Base-by-base conservation (phyloP, 2,329 filamentous ascomycete species). In the Ophiostoma pallidulum region DNA sequence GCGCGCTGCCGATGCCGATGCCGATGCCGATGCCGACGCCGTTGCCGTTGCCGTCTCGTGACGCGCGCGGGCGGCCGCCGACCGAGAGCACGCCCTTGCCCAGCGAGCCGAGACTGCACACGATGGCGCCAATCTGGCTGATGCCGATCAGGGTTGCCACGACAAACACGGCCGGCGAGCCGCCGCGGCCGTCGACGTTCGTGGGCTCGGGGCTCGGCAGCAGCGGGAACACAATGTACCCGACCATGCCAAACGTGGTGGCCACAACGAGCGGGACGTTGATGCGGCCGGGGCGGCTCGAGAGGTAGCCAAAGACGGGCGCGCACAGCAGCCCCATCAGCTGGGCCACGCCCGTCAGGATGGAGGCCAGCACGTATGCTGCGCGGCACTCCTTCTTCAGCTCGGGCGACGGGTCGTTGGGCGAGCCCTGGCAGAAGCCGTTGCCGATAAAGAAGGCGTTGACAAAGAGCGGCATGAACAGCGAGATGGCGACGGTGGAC, bases 81-180 rank as follows among this genome's bases (percentile, higher is more conserved):
- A 66, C 69, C 5, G 70, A 68, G 19, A 94, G 71, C 19, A 97
- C 83, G 4, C 89, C 90, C 14, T 80, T 80, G 32, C 88, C 88
- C 3, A 98, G 74, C 1, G 92, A 79, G 1, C 86, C 89, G n/a
- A 98, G 75, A 54, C 87, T 94, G 67, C 90, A 96, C 1, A 98
- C 92, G 50, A 98, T 97, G 10, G 89, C 85, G 2, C 91, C 92
- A 52, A 98, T 97, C 65, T 98, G 92, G 58, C 87, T 94, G 59
- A 95, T 78, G 13, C 92, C 92, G 33, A 97, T 79, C 16, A 95
- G 67, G 0, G 83, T 78, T 36, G 89, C 87, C 14, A 91, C 76
- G 12, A 90, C 54, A 60, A 94, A 89, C 14, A 95, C 80, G 10
- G 67, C 70, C 0, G 78, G 74, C 29, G 73, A 78, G 16, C 86